Conservation (phyloP, 2,329 filamentous ascomycete species). For the Fusarium citri region DNA sequence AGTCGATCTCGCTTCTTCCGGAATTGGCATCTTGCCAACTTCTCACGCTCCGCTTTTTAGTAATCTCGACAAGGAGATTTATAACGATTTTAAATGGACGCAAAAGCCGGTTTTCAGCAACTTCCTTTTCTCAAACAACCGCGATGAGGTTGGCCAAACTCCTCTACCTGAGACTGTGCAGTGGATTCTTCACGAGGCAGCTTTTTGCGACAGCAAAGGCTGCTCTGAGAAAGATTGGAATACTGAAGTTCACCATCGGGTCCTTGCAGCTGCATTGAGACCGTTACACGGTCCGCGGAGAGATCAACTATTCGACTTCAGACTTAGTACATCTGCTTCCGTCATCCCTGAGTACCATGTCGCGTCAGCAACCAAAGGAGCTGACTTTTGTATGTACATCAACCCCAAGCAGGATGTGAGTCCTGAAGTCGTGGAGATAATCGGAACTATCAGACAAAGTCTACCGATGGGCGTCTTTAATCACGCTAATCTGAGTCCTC, state of each 20-base stretch:
- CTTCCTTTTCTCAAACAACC: slow-evolving; percentile 7
- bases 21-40: not conserved
- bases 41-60: not conserved
- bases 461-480: slow-evolving; percentile 11
- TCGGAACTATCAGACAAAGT: not conserved
- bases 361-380: slow-evolving; percentile 8
- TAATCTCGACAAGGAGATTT: not conserved
- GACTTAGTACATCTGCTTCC: slow-evolving; percentile 8
- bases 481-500: not conserved
- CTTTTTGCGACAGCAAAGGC: slow-evolving; percentile 2
- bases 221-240: slow-evolving; percentile 20
- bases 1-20: not conserved
- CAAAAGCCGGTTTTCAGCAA: not conserved
- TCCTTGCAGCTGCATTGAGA: slow-evolving; percentile 20
- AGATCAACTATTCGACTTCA: slow-evolving; percentile 13
- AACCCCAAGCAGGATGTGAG: slow-evolving; percentile 2
- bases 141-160: slow-evolving; percentile 2
- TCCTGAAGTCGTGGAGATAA: not conserved
- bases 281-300: not conserved
- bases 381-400: slow-evolving; percentile 30
- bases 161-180: slow-evolving; percentile 2
- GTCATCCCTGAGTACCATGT: slow-evolving; percentile 17
- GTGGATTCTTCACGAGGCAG: slow-evolving; percentile 17
- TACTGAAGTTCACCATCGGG: slow-evolving; percentile 16
- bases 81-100: slow-evolving; percentile 23